Percentiles rank a stretch among this genome's conserved stretches.
phyloP scores from a whole-genome alignment of 2,329 filamentous ascomycete genomes.

The Penicillium sp. region DNA sequence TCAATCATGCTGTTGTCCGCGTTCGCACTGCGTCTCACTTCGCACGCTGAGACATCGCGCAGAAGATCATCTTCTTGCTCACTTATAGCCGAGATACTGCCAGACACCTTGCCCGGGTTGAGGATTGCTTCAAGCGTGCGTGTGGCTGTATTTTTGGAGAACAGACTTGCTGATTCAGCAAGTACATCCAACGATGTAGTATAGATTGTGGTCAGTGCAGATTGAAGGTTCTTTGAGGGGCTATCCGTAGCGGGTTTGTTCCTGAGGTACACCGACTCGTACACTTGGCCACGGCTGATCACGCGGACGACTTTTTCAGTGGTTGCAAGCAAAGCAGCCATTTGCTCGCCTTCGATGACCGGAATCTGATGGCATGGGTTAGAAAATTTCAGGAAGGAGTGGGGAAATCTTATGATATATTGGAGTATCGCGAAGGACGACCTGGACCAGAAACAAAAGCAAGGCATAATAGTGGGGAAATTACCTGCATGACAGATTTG shows the following conservation, averaged over 20 bases:
- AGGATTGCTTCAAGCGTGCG: constrained; percentile 9
- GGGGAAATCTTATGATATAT: too few relatives aligned
- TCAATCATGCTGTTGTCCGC: constrained; percentile 3
- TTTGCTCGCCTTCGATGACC: constrained; percentile 21
- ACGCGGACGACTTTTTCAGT: constrained; percentile 14
- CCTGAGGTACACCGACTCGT: constrained; percentile 12
- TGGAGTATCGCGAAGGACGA: neutral
- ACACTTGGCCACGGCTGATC: constrained; percentile 15
- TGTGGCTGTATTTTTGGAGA: constrained; percentile 2
- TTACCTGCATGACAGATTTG: constrained; percentile 18
- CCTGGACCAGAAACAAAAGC: too few relatives aligned
- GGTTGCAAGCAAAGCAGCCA: constrained; percentile 15
- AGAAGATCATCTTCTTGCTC: constrained; percentile 9
- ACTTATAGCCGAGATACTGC: neutral
- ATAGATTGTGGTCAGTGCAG: neutral
- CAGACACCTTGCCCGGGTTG: constrained; percentile 7
- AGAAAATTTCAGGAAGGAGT: neutral
- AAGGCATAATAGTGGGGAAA: neutral
- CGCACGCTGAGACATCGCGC: constrained; percentile 8
- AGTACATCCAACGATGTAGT: constrained; percentile 5
- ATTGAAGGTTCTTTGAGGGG: neutral
- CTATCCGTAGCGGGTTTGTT: neutral
- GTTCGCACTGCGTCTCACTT: constrained; percentile 3
- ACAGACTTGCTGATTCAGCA: neutral
- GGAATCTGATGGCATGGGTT: constrained; percentile 22